Base-by-base conservation (phyloP, 2,329 filamentous ascomycete species). In the Pyrenophora teres region DNA sequence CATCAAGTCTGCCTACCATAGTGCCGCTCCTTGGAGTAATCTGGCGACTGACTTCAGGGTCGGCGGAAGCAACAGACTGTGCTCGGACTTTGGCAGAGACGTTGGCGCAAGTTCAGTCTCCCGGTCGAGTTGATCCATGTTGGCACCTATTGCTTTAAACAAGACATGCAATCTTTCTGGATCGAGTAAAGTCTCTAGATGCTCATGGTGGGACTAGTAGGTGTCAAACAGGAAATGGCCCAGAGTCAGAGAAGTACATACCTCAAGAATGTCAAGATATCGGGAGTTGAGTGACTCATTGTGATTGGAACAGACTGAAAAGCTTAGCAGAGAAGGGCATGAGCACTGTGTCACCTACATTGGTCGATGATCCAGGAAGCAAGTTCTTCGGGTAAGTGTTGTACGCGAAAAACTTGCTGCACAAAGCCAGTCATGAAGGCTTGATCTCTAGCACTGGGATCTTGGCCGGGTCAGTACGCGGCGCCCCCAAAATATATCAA, bases 101-200 rank as follows among this genome's bases (percentile, higher is more conserved):
- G 35, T 30, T 15, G 56, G 61, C 5, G 32, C 13, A 25, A 65
- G 16, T 8, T 56, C 32, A 13, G 40, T 25, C 16, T 33, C 33
- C 5, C 39, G 18, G 4, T 52, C 42, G 5, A 63, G 30, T 10
- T 21, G 47, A 21, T 46, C 33, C 18, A 60, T 32, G 3, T 56
- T 50, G 35, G 84, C 85, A 3, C 87, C 87, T 5, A 91, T 67
- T 13, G 74, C 74, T 43, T 72, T 70, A 55, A 92, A 87, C 9
- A 90, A 72, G 5, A 74, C 67, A 43, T 83, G 64, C 9, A 82
- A 67, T 41, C 73, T 66, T 23, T 62, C 45, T 8, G 67, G 64
- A 61, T 46, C 86, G 58, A 64, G 74, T 59, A 67, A 59, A 21
- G 57, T 61, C 18, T 76, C 50, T n/a, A 72, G 69, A 38, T 72